Conservation (phyloP, 2,329 filamentous ascomycete species). For the Sporothrix mexicana region DNA sequence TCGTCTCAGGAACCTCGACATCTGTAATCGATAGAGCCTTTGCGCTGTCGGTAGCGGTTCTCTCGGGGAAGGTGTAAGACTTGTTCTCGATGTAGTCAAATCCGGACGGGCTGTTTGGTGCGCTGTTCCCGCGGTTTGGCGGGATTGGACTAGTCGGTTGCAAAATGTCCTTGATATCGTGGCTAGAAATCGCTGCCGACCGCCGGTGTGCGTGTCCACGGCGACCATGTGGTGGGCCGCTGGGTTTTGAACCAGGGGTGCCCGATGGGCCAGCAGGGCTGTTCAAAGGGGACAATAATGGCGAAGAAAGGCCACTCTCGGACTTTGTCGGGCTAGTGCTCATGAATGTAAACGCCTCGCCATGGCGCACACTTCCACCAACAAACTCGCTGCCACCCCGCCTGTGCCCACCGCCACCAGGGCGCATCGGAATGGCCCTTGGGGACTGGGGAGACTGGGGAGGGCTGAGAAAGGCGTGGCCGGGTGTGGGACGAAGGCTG, state of each 20-base stretch:
- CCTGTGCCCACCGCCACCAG: constrained; percentile 73
- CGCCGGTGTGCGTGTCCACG: constrained; percentile 81
- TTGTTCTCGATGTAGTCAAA: constrained; percentile 51
- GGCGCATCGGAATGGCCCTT: constrained; percentile 57
- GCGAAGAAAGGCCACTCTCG: constrained; percentile 63
- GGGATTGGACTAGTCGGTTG: constrained; percentile 61
- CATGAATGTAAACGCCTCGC: constrained; percentile 65
- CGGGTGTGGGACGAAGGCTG: constrained; percentile 43
- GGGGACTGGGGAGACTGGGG: constrained; percentile 61
- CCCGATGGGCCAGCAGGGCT: constrained; percentile 41
- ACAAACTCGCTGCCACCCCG: constrained; percentile 87
- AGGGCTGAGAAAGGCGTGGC: constrained; percentile 57
- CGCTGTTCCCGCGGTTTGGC: constrained; percentile 64
- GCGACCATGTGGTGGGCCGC: constrained; percentile 47
- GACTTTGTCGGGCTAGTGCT: constrained; percentile 73
- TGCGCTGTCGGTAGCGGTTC: constrained; percentile 33
- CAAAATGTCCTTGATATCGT: constrained; percentile 76
- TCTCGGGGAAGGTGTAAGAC: constrained; percentile 41
- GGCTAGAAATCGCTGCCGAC: constrained; percentile 81
- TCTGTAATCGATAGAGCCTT: constrained; percentile 33
- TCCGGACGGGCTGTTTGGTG: constrained; percentile 65
- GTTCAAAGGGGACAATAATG: constrained; percentile 57
- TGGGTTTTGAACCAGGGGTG: constrained; percentile 33
- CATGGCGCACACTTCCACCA: constrained; percentile 69
- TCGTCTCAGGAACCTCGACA: constrained; percentile 30